These are phyloP conservation scores for Calonectria henricotiae DNA, from an alignment of 2,329 filamentous ascomycete genomes.

Conservation along the genomic window DNA sequence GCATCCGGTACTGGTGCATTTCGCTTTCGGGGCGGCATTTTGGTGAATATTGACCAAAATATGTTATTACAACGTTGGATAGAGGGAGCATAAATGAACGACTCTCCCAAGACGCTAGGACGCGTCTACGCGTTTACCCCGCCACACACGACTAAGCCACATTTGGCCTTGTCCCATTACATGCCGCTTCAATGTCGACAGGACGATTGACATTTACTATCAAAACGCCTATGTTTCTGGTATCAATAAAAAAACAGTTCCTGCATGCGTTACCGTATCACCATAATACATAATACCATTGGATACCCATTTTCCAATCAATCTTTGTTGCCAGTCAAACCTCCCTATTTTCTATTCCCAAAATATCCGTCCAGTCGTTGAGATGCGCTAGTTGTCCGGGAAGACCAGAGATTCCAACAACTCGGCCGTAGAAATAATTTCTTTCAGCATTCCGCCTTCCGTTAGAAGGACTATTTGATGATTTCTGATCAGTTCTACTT, in stretches of 20 bases:
- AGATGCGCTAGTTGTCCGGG: background rate
- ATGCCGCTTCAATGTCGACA: background rate
- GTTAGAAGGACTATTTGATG: constrained; percentile 42
- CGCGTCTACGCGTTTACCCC: constrained; percentile 30
- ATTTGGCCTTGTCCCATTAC: constrained; percentile 3
- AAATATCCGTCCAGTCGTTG: background rate
- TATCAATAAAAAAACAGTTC: constrained; percentile 18
- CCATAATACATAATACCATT: background rate
- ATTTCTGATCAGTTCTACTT: constrained; percentile 38
- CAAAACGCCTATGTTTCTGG: constrained; percentile 13
- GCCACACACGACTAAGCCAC: constrained; percentile 36
- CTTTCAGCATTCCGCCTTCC: constrained; percentile 36
- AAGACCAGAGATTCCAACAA: constrained; percentile 40
- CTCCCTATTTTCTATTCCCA: background rate
- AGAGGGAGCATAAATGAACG: constrained; percentile 1
- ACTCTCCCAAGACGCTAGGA: constrained; percentile 14
- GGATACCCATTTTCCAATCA: background rate
- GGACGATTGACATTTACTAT: background rate
- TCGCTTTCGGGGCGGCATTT: constrained; percentile 47
- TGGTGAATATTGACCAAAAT: background rate
- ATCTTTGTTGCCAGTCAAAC: constrained; percentile 1
- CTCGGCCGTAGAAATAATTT: constrained; percentile 35
- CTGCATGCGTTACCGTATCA: background rate
- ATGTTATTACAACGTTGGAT: background rate
- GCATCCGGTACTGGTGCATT: constrained; percentile 1